phyloP scores from a whole-genome alignment of 176 grass and related monocot genomes.

The Cenchrus purpureus region DNA sequence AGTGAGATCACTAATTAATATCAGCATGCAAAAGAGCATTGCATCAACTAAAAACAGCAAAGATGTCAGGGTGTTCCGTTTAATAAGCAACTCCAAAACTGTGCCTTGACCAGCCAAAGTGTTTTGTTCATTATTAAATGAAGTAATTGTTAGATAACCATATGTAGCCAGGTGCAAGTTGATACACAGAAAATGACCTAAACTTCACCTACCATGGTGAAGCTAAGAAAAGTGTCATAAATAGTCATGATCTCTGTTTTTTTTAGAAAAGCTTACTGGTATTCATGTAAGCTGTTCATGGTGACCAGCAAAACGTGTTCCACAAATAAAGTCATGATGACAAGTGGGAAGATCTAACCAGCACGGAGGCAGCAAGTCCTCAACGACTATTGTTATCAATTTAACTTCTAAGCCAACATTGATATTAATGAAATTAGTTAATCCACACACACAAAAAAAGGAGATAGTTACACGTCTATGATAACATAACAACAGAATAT shows the following conservation, averaged over 20 bases:
- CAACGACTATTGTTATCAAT: background rate
- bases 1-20: slow-evolving; percentile 12
- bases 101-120: background rate
- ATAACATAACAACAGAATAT: slow-evolving; percentile 1
- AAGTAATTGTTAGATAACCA: background rate
- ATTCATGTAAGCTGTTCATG: background rate
- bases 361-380: background rate
- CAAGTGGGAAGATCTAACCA: background rate
- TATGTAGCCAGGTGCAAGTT: background rate
- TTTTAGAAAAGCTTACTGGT: background rate
- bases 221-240: background rate
- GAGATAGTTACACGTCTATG: background rate
- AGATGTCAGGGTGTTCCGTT: background rate
- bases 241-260: background rate
- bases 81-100: slow-evolving; percentile 3
- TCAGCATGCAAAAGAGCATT: background rate
- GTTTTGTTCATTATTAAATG: background rate
- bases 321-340: background rate
- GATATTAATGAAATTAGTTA: background rate
- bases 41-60: slow-evolving; percentile 9
- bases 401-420: background rate
- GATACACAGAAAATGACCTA: background rate
- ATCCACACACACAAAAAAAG: background rate
- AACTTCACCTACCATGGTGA: slow-evolving; percentile 8
- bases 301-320: background rate